Base-by-base conservation (phyloP, 2,329 filamentous ascomycete species). In the Fusarium mangiferae region DNA sequence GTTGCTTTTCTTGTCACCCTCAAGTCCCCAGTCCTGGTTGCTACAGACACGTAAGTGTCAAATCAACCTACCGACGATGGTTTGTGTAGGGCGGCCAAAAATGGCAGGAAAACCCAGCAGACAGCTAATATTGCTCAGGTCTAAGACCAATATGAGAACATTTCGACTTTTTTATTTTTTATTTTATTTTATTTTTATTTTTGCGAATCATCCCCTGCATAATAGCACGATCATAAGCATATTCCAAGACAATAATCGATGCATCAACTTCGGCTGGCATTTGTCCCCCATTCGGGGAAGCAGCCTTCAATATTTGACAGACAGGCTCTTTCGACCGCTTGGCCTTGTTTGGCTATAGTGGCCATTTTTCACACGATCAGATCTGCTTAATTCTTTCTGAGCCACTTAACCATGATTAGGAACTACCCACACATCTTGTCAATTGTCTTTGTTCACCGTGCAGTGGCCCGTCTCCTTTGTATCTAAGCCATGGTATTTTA, bases 1-100 rank as follows among this genome's bases (percentile, higher is more conserved):
- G 56, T 76, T 77, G 56, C 57, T 76, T 77, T 77, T 73, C 54
- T 45, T 42, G 49, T 46, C 60, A 56, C 55, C 52, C 30, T 68
- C 49, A 46, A 58, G 52, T 46, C 38, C 54, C 64, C 55, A 62
- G 60, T 55, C 46, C 55, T 41, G 49, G 56, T 46, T 55, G 18
- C 42, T 45, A 58, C 42, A 62, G 54, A 52, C 38, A 68, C 33
- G 38, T 46, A 60, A 44, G 54, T 63, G 49, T 57, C 61, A 56
- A 66, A 38, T 59, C 55, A 33, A 24, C 44, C 57, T 54, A 46
- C 35, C 35, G 41, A 39, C 22, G 4, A 68, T 35, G 64, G 55
- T 44, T 26, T 22, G 42, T 38, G 44, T 24, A 48, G 41, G 30
- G 20, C 52, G 26, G 41, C 55, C 44, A 35, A 55, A 66, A 52